phyloP scores from a whole-genome alignment of 2,329 filamentous ascomycete species.

The Lachnellula occidentalis region DNA sequence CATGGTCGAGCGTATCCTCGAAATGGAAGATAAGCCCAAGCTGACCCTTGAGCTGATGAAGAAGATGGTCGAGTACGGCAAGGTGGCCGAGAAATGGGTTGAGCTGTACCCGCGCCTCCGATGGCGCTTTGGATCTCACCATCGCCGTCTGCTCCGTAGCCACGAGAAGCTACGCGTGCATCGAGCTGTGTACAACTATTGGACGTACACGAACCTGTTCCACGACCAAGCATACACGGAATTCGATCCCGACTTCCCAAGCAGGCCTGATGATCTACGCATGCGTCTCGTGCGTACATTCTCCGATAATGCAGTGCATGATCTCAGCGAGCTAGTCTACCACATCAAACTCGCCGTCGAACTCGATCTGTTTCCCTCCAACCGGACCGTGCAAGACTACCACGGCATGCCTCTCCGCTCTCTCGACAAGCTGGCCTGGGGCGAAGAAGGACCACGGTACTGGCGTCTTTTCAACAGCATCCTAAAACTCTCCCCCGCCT shows the following conservation, averaged over 20 bases:
- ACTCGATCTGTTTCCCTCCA: conserved; percentile 28
- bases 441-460: conserved; percentile 24
- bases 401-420: conserved; percentile 19
- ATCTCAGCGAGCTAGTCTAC: conserved; percentile 26
- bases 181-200: conserved; percentile 28
- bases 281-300: conserved; percentile 26
- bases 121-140: conserved; percentile 27
- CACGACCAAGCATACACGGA: conserved; percentile 27
- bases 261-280: conserved; percentile 22
- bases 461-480: conserved; percentile 21
- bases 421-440: conserved; percentile 28
- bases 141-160: conserved; percentile 24
- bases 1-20: conserved; percentile 22
- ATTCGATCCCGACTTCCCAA: conserved; percentile 22
- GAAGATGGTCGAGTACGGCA: conserved; percentile 29
- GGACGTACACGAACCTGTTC: conserved; percentile 30
- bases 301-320: conserved; percentile 24
- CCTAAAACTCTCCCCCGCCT: conserved; percentile 25
- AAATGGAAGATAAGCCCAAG: conserved; percentile 16
- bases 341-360: conserved; percentile 26
- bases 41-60: conserved; percentile 26
- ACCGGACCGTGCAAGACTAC: conserved; percentile 24
- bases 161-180: conserved; percentile 27
- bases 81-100: conserved; percentile 27
- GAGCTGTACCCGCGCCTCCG: conserved; percentile 29